Evolutionary conservation across 2,329 filamentous ascomycete species (phyloP).

Genomic region (Arthrobotrys musiformis): DNA sequence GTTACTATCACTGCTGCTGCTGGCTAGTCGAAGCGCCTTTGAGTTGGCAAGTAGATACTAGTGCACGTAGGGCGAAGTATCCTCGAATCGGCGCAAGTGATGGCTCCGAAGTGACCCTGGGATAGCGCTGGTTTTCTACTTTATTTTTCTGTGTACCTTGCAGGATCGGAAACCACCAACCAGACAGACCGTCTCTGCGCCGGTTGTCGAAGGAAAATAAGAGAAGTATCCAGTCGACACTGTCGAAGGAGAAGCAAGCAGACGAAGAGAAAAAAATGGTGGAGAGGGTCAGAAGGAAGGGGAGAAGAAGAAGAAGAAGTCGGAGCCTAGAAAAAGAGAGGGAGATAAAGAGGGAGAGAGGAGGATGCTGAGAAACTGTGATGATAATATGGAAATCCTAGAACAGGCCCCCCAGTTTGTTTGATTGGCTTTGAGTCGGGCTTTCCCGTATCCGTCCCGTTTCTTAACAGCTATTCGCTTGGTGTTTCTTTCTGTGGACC

Average conservation of each 20-base stretch:
- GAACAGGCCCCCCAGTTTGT: slow-evolving; percentile 19
- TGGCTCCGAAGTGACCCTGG: slow-evolving; percentile 29
- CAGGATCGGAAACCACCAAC: slow-evolving; percentile 41
- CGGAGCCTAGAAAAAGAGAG: slow-evolving; percentile 2
- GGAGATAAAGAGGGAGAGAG: too few relatives aligned
- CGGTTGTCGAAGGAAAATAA: slow-evolving; percentile 29
- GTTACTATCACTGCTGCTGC: slow-evolving; percentile 18
- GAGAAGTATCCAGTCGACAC: slow-evolving; percentile 26
- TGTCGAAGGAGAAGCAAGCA: slow-evolving; percentile 33
- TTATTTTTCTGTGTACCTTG: slow-evolving; percentile 30
- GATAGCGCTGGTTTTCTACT: not conserved
- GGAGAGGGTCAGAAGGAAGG: not conserved
- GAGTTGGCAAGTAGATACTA: slow-evolving; percentile 36
- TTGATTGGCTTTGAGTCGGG: slow-evolving; percentile 36
- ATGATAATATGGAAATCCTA: slow-evolving; percentile 31
- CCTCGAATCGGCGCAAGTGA: slow-evolving; percentile 39
- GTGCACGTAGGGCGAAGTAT: slow-evolving; percentile 23
- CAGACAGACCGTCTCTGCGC: slow-evolving; percentile 14
- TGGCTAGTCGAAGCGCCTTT: slow-evolving; percentile 39
- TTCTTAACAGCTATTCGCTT: slow-evolving; percentile 47
- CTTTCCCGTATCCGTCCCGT: slow-evolving; percentile 51
- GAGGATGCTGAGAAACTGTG: slow-evolving; percentile 12
- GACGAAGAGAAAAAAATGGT: not conserved
- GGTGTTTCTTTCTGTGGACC: slow-evolving; percentile 51
- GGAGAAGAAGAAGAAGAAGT: not conserved